phyloP scores from a whole-genome alignment of 192 early-diverging fungal species.

The Gigaspora rosea region DNA sequence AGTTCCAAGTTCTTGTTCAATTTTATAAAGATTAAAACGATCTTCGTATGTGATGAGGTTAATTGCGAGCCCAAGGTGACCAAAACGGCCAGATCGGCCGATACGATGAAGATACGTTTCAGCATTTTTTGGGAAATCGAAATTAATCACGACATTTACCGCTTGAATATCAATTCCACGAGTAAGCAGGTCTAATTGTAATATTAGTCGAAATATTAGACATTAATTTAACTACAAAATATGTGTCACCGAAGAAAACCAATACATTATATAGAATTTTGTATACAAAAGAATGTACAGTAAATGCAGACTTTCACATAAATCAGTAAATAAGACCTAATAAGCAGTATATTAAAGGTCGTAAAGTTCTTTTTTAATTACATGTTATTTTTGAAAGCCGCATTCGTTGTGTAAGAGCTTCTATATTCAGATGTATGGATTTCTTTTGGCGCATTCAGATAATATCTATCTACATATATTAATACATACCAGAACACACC shows the following conservation, averaged over 20 bases:
- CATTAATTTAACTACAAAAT: no score
- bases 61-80: conserved; percentile 94
- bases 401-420: no score
- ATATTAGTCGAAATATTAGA: no score
- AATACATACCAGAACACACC: conserved; percentile 82
- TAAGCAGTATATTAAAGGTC: no score
- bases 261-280: no score
- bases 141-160: conserved; percentile 99
- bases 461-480: background rate
- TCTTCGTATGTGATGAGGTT: conserved; percentile 99
- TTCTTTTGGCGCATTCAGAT: background rate
- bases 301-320: no score
- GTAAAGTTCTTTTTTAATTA: no score
- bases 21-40: conserved; percentile 95
- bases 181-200: conserved; percentile 80
- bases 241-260: no score
- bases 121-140: conserved; percentile 99
- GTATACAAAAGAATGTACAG: no score
- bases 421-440: no score
- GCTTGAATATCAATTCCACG: conserved; percentile 99
- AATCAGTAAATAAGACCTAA: no score
- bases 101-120: conserved; percentile 99
- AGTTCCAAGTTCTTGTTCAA: conserved; percentile 97
- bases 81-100: conserved; percentile 95
- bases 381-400: no score